Conservation (phyloP, 805 yeast genomes). For the Suhomyces tanzawaensis region DNA sequence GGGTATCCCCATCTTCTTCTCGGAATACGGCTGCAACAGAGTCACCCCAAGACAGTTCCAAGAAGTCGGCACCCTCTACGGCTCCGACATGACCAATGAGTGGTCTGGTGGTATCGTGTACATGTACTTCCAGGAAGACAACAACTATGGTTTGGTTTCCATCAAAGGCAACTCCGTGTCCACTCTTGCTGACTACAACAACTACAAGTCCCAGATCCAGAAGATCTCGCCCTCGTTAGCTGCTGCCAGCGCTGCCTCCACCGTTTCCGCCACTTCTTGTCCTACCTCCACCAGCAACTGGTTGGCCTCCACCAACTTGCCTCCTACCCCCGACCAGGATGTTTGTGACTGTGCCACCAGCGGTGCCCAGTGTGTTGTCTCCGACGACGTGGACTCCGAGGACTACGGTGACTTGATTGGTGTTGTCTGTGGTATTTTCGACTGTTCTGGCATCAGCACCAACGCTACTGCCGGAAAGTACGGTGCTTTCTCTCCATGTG, state of each 20-base stretch:
- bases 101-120: slow-evolving; percentile 92
- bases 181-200: slow-evolving; percentile 61
- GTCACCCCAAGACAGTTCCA: slow-evolving; percentile 69
- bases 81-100: slow-evolving; percentile 69
- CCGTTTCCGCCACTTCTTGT: slow-evolving; percentile 31
- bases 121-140: slow-evolving; percentile 77
- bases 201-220: slow-evolving; percentile 60
- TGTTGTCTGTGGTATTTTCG: slow-evolving; percentile 31
- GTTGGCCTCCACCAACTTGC: slow-evolving; percentile 39
- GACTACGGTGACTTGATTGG: slow-evolving; percentile 36
- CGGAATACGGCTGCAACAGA: slow-evolving; percentile 79
- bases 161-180: slow-evolving; percentile 47
- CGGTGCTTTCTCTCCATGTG: slow-evolving; percentile 43
- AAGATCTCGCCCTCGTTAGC: slow-evolving; percentile 52
- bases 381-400: slow-evolving; percentile 22
- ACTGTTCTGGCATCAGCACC: slow-evolving; percentile 36
- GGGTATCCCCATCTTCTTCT: slow-evolving; percentile 73
- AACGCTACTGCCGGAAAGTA: slow-evolving; percentile 40
- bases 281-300: slow-evolving; percentile 34
- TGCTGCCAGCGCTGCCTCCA: slow-evolving; percentile 20
- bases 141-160: slow-evolving; percentile 71
- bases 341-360: slow-evolving; percentile 37
- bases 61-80: slow-evolving; percentile 65
- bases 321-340: slow-evolving; percentile 42
- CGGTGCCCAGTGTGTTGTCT: slow-evolving; percentile 37